These are phyloP conservation scores for Arabidopsis suecica DNA, from an alignment of 345 rosid genomes.

Conservation along the genomic window DNA sequence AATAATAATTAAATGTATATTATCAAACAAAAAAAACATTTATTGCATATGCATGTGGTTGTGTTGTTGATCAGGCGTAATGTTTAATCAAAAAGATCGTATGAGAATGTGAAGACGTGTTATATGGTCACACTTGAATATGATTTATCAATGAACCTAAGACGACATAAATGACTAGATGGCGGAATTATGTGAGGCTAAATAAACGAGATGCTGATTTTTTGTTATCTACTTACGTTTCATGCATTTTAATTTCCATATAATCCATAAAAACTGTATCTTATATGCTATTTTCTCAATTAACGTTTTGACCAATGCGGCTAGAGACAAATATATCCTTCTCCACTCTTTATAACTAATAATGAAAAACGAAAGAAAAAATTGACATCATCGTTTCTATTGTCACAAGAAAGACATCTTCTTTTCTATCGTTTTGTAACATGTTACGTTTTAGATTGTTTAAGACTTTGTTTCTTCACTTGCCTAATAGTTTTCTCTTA, in stretches of 20 bases:
- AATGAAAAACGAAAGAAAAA: no score
- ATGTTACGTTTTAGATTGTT: no score
- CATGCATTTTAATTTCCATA: background rate
- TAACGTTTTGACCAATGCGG: background rate
- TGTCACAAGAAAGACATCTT: no score
- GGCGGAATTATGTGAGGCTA: background rate
- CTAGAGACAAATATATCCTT: background rate
- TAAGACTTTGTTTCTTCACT: no score
- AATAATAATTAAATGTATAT: no score
- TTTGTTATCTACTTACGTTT: background rate
- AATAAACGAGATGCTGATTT: background rate
- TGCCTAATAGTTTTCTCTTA: no score
- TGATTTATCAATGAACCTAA: background rate
- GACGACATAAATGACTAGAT: conserved; percentile 12
- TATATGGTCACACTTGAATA: background rate
- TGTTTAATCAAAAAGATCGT: background rate
- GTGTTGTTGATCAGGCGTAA: no score
- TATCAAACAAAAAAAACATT: no score
- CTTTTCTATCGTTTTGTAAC: no score
- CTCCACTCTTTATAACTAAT: no score
- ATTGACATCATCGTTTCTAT: no score
- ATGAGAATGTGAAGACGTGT: conserved; percentile 17
- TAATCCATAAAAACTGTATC: background rate
- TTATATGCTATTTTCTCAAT: background rate
- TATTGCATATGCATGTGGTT: no score